Base-by-base conservation (phyloP, 345 rosid species). In the Brassica carinata region DNA sequence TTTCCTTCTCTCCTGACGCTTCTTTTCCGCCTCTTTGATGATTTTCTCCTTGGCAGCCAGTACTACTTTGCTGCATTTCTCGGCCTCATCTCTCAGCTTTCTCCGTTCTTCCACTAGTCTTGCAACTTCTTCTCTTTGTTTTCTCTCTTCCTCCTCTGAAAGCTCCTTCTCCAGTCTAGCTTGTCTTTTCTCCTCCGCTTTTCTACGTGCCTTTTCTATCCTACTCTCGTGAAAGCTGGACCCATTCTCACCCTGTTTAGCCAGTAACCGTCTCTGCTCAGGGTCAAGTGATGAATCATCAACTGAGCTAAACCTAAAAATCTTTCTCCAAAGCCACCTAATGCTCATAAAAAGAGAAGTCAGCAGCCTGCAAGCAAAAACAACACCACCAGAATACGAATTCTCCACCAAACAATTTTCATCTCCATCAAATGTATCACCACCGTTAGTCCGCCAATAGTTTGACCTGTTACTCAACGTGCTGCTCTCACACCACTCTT, bases 101-200 rank as follows among this genome's bases (percentile, higher is more conserved):
- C 99, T 88, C 27, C 92, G 91, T 83, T 95, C 99, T 82, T 93
- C 98, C 36, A 95, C 99, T 84, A 95, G 85, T 77, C 94, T 88
- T 0, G 99, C 93, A 36, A 93, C 99, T 85, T 95, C 99, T 86
- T 91, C 98, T 70, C 98, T 85, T 83, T 95, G 99, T 87, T 91
- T 95, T 82, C 89, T 89, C 85, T 95, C 99, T 81, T 93, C 99
- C 82, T 93, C 97, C 86, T 95, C 99, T 77, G 84, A 81, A 79
- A 83, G 89, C 82, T 95, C 98, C 83, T 80, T 91, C 70, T 95
- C 99, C 59, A 93, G 76, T 88, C 99, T 89, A 83, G 98, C 99
- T 77, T 93, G 98, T 83, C 93, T 90, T 87, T 89, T 95, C 85
- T 93, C 98, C 83, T 93, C 99, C 38, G 99, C 99, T 83, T 95